Conservation (phyloP, 2,329 filamentous ascomycete species). For the Cytospora piceae region DNA sequence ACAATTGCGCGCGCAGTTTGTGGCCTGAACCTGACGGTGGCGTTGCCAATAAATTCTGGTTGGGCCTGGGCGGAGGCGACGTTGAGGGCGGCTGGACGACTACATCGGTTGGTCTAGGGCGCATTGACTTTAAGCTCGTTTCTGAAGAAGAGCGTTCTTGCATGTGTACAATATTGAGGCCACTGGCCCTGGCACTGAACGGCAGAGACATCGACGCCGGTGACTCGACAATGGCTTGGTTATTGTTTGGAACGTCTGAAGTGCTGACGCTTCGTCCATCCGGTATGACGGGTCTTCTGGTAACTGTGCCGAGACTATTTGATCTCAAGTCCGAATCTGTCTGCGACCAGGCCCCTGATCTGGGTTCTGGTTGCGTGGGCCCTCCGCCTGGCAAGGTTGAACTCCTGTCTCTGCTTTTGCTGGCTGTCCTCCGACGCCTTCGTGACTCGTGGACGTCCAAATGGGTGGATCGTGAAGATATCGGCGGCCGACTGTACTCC, state of each 20-base stretch:
- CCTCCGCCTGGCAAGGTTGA: constrained; percentile 53
- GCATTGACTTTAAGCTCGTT: constrained; percentile 5
- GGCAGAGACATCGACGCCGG: constrained; percentile 38
- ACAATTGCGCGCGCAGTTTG: constrained; percentile 54
- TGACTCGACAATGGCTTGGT: constrained; percentile 33
- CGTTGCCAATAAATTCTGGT: constrained; percentile 14
- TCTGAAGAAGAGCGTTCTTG: constrained; percentile 29
- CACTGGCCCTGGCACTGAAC: constrained; percentile 42
- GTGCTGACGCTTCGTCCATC: constrained; percentile 46
- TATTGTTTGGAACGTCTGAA: constrained; percentile 25
- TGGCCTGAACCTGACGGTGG: constrained; percentile 39
- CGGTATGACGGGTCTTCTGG: constrained; percentile 45
- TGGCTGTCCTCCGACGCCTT: constrained; percentile 56
- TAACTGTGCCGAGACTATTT: constrained; percentile 43
- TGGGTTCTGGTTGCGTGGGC: constrained; percentile 46
- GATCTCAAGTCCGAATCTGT: constrained; percentile 62
- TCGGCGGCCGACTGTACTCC: constrained; percentile 56
- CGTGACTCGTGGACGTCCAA: constrained; percentile 53
- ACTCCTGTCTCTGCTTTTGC: constrained; percentile 53
- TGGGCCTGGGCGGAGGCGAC: constrained; percentile 11
- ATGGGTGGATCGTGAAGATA: constrained; percentile 48
- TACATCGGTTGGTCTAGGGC: constrained; percentile 35
- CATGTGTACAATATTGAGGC: constrained; percentile 29
- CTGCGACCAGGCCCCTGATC: constrained; percentile 63
- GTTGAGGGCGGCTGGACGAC: constrained; percentile 31